These are phyloP conservation scores for Candida palmyrensis DNA, from an alignment of 805 yeast species.

Conservation along the genomic window DNA sequence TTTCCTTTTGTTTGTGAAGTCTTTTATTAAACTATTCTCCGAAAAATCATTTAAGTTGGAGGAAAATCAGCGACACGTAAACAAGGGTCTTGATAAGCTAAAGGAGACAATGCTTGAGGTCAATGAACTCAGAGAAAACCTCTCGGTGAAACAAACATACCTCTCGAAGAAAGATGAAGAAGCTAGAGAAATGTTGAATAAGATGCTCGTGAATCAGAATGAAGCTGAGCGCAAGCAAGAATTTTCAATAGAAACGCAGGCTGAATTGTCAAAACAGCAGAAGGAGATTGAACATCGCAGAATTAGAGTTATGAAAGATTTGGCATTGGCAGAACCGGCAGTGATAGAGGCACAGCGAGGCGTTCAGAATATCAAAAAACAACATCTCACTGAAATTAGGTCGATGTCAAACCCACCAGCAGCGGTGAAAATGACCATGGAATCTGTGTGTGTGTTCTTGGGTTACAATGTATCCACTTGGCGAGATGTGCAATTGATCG, in stretches of 20 bases:
- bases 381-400: slow-evolving; percentile 82
- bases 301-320: slow-evolving; percentile 51
- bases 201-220: slow-evolving; percentile 78
- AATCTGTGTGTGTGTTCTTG: slow-evolving; percentile 78
- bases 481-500: slow-evolving; percentile 79
- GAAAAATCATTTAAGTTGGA: slow-evolving; percentile 47
- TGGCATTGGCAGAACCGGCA: slow-evolving; percentile 80
- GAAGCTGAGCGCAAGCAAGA: slow-evolving; percentile 90
- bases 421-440: slow-evolving; percentile 78
- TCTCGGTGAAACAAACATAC: slow-evolving; percentile 48
- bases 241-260: slow-evolving; percentile 73
- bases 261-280: slow-evolving; percentile 65
- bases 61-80: slow-evolving; percentile 65
- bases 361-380: slow-evolving; percentile 89
- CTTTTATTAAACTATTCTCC: slow-evolving; percentile 39
- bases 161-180: slow-evolving; percentile 56
- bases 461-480: slow-evolving; percentile 66
- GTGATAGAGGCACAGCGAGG: slow-evolving; percentile 80
- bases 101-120: slow-evolving; percentile 76
- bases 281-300: slow-evolving; percentile 50
- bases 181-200: slow-evolving; percentile 66
- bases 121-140: slow-evolving; percentile 46
- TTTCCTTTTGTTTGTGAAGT: slow-evolving; percentile 45
- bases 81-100: slow-evolving; percentile 67
- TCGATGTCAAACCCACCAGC: slow-evolving; percentile 90